Conservation (phyloP, 345 rosid species). For the Microthlaspi erraticum region DNA sequence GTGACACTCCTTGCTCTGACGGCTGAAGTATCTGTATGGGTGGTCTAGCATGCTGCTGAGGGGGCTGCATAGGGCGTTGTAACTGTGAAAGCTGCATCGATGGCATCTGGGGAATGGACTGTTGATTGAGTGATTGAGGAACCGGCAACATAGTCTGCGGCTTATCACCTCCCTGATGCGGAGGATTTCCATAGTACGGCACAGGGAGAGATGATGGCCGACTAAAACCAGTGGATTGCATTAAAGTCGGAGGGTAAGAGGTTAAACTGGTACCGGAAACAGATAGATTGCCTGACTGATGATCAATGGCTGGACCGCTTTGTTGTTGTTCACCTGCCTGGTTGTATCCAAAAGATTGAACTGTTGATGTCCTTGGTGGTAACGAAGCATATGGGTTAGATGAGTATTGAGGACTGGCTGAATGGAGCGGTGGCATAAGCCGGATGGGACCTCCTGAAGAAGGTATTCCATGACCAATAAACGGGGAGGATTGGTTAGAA, state of each 20-base stretch:
- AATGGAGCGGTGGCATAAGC: constrained; percentile 87
- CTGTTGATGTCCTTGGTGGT: constrained; percentile 60
- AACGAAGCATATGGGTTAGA: constrained; percentile 71
- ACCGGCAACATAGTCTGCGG: constrained; percentile 56
- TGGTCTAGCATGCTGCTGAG: constrained; percentile 86
- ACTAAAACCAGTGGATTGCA: constrained; percentile 71
- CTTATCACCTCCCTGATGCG: constrained; percentile 71
- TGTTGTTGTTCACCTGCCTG: constrained; percentile 64
- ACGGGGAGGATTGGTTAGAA: constrained; percentile 58
- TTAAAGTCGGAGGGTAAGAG: constrained; percentile 65
- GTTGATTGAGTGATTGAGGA: constrained; percentile 63
- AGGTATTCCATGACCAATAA: constrained; percentile 51
- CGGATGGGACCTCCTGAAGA: constrained; percentile 77
- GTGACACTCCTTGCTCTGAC: constrained; percentile 64
- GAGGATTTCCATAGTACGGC: constrained; percentile 58
- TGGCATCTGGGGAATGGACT: constrained; percentile 63
- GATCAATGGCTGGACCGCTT: constrained; percentile 57
- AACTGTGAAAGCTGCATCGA: constrained; percentile 80
- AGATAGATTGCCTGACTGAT: constrained; percentile 58
- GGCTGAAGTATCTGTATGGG: constrained; percentile 63
- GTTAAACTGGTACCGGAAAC: constrained; percentile 57
- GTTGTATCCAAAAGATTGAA: constrained; percentile 64
- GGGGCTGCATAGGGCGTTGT: constrained; percentile 82
- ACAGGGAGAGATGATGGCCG: constrained; percentile 68
- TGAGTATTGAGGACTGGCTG: constrained; percentile 82